Conservation (phyloP, 768 basidiomycete genomes). For the Cantharellus anzutake region DNA sequence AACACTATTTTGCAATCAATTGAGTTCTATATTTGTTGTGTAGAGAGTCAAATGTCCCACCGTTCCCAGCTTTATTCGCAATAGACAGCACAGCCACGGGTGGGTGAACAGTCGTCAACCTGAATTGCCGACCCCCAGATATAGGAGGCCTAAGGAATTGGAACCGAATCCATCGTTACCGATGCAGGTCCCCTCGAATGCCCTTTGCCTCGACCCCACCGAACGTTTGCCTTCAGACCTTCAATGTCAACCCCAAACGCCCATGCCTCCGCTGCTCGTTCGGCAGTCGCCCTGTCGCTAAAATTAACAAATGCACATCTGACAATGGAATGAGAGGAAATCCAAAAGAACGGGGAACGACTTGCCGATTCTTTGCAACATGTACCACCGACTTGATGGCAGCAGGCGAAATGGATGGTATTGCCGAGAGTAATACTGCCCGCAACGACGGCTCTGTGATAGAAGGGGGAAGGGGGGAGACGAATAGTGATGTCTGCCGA, state of each 20-base stretch:
- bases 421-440: conserved; percentile 44
- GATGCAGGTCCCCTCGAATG: too few species aligned
- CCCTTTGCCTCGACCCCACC: conserved; percentile 52
- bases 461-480: conserved; percentile 50
- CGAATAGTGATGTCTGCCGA: conserved; percentile 63
- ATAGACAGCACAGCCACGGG: too few species aligned
- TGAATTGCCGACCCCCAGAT: too few species aligned
- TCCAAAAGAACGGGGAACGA: conserved; percentile 3
- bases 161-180: too few species aligned
- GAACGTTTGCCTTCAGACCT: conserved; percentile 48
- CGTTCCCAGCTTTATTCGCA: too few species aligned
- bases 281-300: conserved; percentile 61
- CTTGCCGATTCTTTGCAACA: conserved; percentile 58
- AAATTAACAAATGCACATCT: conserved; percentile 97
- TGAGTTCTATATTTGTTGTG: too few species aligned
- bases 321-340: background rate
- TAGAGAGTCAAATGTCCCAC: too few species aligned
- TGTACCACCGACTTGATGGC: conserved; percentile 72
- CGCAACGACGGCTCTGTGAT: conserved; percentile 61
- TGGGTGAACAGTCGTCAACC: too few species aligned
- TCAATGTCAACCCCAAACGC: conserved; percentile 81
- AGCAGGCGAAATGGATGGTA: conserved; percentile 41
- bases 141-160: too few species aligned
- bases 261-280: conserved; percentile 75
- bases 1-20: too few species aligned